These are phyloP conservation scores for Coemansia umbellata DNA, from an alignment of 192 early-diverging fungal genomes.

Conservation along the genomic window DNA sequence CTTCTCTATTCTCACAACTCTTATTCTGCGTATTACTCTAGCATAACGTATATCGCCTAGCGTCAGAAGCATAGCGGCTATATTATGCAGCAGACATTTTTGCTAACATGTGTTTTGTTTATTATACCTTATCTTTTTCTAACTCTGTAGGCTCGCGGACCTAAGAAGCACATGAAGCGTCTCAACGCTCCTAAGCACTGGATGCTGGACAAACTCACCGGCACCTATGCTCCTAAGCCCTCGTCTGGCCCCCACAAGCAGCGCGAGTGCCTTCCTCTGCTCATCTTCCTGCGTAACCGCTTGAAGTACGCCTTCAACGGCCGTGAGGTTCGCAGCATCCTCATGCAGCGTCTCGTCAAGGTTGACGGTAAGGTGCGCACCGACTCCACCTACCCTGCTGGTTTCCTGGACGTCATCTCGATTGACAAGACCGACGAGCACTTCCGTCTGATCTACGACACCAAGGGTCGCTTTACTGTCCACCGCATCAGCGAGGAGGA, in stretches of 20 bases:
- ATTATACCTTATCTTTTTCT: no score
- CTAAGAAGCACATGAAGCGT: constrained; percentile 99
- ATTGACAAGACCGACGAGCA: constrained; percentile 88
- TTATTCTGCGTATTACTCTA: no score
- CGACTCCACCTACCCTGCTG: constrained; percentile 93
- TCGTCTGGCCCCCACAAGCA: constrained; percentile 99
- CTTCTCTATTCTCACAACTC: no score
- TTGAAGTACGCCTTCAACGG: constrained; percentile 98
- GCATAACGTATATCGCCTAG: no score
- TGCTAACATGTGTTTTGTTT: no score
- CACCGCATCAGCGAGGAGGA: constrained; percentile 98
- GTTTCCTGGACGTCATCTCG: constrained; percentile 83
- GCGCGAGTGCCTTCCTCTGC: constrained; percentile 96
- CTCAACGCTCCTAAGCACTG: constrained; percentile 99
- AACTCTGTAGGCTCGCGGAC: constrained; percentile 69
- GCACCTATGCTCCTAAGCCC: constrained; percentile 91
- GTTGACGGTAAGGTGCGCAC: constrained; percentile 99
- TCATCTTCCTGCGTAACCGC: constrained; percentile 99
- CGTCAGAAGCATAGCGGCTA: no score
- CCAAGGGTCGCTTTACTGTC: constrained; percentile 99
- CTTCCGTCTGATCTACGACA: constrained; percentile 99
- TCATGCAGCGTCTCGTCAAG: constrained; percentile 99
- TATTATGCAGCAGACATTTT: no score
- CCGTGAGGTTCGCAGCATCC: constrained; percentile 92
- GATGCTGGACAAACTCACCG: constrained; percentile 99